phyloP scores from a whole-genome alignment of 2,329 filamentous ascomycete genomes.

The Pseudogymnoascus pannorum region DNA sequence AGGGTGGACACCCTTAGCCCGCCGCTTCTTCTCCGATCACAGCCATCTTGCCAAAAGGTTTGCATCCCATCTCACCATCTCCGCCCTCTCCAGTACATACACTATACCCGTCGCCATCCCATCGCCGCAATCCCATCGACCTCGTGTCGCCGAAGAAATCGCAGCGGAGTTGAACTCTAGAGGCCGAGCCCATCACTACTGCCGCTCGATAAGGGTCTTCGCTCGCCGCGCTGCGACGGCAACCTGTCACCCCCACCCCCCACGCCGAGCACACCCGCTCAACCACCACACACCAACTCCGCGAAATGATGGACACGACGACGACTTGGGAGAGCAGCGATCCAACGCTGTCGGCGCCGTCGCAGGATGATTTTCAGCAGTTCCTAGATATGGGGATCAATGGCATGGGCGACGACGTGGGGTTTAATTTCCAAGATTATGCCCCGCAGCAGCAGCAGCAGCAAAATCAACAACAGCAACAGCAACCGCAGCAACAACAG shows the following conservation, averaged over 20 bases:
- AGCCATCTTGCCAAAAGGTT: background rate
- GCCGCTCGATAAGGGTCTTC: background rate
- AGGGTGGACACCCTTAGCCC: constrained; percentile 1
- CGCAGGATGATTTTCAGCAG: constrained; percentile 57
- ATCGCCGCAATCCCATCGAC: background rate
- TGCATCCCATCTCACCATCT: background rate
- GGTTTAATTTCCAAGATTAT: constrained; percentile 55
- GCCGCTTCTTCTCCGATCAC: background rate
- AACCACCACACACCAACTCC: background rate
- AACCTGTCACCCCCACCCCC: background rate
- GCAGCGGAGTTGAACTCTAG: background rate
- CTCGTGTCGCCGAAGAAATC: background rate
- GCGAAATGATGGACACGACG: constrained; percentile 26
- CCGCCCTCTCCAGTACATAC: background rate
- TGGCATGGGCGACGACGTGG: constrained; percentile 44
- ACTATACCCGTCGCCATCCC: background rate
- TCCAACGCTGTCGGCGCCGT: constrained; percentile 42
- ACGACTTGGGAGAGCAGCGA: constrained; percentile 48
- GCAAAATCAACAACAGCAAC: constrained; percentile 21
- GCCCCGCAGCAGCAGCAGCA: constrained; percentile 29
- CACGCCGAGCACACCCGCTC: background rate
- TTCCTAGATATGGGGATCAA: constrained; percentile 55
- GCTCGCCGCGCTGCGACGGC: background rate
- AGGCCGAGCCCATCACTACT: background rate
- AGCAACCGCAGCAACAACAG: constrained; percentile 32